These are phyloP conservation scores for Fusarium algeriense DNA, from an alignment of 2,329 filamentous ascomycete species.

Conservation along the genomic window DNA sequence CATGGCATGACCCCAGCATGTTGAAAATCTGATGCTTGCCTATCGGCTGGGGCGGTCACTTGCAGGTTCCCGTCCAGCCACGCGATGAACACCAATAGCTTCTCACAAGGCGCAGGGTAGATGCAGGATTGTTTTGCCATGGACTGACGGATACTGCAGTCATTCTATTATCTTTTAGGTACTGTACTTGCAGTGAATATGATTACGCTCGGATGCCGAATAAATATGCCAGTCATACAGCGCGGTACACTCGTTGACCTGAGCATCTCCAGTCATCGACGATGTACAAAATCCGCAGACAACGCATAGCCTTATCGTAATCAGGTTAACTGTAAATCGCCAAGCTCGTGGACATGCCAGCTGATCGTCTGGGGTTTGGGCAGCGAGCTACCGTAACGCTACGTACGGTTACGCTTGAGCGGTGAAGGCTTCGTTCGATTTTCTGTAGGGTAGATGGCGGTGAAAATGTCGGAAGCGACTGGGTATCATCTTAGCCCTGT, in stretches of 20 bases:
- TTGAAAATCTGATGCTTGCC: constrained; percentile 18
- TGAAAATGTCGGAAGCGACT: constrained; percentile 36
- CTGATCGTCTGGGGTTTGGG: constrained; percentile 43
- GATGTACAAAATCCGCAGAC: constrained; percentile 14
- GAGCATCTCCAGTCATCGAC: constrained; percentile 23
- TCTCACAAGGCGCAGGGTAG: constrained; percentile 26
- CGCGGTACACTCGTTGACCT: constrained; percentile 27
- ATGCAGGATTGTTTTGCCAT: constrained; percentile 29
- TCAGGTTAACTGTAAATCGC: constrained; percentile 22
- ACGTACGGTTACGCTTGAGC: constrained; percentile 39
- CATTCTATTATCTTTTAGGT: too few species aligned
- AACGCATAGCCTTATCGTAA: constrained; percentile 22
- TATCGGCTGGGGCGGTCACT: constrained; percentile 32
- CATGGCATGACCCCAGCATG: constrained; percentile 39
- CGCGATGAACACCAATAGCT: constrained; percentile 31
- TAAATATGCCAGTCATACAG: constrained; percentile 13
- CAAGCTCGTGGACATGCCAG: constrained; percentile 39
- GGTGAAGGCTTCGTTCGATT: constrained; percentile 38
- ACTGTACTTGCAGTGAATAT: constrained; percentile 15
- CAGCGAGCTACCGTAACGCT: constrained; percentile 35
- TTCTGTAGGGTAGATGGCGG: constrained; percentile 46
- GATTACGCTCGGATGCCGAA: constrained; percentile 15
- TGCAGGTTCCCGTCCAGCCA: constrained; percentile 28
- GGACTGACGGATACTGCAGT: constrained; percentile 15
- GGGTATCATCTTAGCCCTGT: constrained; percentile 9